Evolutionary conservation across 2,329 filamentous ascomycete species (phyloP).

Genomic region (Talaromyces rugulosus): DNA sequence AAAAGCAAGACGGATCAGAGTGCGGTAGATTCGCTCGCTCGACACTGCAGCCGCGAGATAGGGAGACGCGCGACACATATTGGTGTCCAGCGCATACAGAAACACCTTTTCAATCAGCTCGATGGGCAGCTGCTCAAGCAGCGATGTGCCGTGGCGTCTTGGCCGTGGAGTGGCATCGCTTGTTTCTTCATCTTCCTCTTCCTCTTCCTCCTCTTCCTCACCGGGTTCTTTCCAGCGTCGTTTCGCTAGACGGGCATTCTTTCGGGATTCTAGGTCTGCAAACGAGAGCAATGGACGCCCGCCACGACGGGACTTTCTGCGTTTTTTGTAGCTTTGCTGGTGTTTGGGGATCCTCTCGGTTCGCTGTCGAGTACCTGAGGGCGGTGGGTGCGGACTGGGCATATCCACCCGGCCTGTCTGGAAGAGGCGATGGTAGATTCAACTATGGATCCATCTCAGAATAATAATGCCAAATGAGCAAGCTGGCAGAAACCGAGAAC

Average conservation of each 20-base stretch:
- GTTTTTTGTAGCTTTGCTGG: neutral
- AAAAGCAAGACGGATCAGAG: slow-evolving; percentile 38
- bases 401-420: neutral
- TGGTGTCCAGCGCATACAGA: slow-evolving; percentile 43
- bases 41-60: slow-evolving; percentile 37
- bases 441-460: neutral
- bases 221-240: neutral
- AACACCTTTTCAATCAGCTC: slow-evolving; percentile 54
- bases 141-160: slow-evolving; percentile 20
- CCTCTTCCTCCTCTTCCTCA: neutral
- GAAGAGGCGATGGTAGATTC: neutral
- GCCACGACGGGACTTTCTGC: neutral
- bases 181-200: neutral
- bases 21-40: slow-evolving; percentile 36
- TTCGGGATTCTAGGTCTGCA: slow-evolving; percentile 9
- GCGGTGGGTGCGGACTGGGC: neutral
- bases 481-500: too few species aligned
- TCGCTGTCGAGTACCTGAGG: neutral
- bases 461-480: neutral
- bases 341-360: neutral
- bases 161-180: neutral
- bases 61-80: slow-evolving; percentile 40
- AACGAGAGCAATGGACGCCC: slow-evolving; percentile 15
- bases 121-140: slow-evolving; percentile 44
- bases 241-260: slow-evolving; percentile 1